Conservation (phyloP, 148 eudicot species). For the Persicaria maculosa region DNA sequence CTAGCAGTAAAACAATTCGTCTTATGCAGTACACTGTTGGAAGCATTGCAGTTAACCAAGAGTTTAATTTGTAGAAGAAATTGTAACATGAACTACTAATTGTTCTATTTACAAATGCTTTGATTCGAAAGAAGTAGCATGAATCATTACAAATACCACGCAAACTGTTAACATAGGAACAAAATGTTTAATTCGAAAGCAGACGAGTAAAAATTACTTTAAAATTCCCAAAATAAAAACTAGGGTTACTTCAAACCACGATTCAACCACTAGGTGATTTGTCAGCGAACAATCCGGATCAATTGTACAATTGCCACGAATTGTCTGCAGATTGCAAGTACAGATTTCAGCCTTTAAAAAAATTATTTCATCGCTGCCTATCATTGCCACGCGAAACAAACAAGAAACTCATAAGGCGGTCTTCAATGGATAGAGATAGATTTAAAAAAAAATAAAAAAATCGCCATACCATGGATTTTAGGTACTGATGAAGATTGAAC, state of each 20-base stretch:
- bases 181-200: background rate
- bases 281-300: background rate
- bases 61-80: background rate
- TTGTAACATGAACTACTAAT: background rate
- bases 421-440: too few species aligned
- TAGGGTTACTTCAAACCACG: background rate
- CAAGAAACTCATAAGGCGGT: too few species aligned
- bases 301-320: background rate
- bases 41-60: background rate
- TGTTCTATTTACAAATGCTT: background rate
- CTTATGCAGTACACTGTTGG: background rate
- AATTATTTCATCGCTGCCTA: too few species aligned
- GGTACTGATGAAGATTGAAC: too few species aligned
- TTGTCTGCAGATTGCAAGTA: too few species aligned
- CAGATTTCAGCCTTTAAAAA: too few species aligned
- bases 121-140: background rate
- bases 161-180: background rate
- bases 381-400: too few species aligned
- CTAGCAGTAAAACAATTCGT: background rate
- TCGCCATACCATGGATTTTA: too few species aligned
- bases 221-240: background rate
- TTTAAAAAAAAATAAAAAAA: too few species aligned
- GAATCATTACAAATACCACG: background rate
- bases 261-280: background rate
- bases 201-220: background rate